These are phyloP conservation scores for Graphilbum ipis-grandicollis DNA, from an alignment of 2,329 filamentous ascomycete genomes.

Conservation along the genomic window DNA sequence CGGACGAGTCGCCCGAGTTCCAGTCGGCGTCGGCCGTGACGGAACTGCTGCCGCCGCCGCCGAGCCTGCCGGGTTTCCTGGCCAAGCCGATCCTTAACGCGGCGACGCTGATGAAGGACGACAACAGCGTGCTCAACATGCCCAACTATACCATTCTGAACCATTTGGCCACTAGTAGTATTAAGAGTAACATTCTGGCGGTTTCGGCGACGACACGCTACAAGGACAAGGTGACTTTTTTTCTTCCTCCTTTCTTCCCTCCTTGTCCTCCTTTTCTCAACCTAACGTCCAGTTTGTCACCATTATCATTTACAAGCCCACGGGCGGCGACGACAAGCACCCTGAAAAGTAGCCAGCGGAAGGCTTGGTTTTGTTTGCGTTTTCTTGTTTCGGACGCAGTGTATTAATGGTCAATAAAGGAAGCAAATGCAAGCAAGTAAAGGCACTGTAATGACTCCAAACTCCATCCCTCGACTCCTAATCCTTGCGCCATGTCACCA, in stretches of 20 bases:
- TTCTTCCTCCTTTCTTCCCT: neutral
- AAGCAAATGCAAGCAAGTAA: no score
- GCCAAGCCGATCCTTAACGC: constrained; percentile 91
- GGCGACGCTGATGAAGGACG: constrained; percentile 83
- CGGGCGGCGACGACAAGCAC: constrained; percentile 33
- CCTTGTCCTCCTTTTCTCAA: neutral
- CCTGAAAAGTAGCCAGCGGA: no score
- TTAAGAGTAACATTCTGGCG: constrained; percentile 88
- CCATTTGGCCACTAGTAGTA: constrained; percentile 91
- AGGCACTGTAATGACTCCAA: no score
- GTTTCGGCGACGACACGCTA: constrained; percentile 96
- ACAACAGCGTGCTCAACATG: constrained; percentile 92
- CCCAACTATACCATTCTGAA: constrained; percentile 96
- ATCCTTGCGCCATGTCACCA: constrained; percentile 57
- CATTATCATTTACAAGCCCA: constrained; percentile 93
- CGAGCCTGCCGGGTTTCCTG: constrained; percentile 74
- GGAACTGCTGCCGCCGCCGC: constrained; percentile 66
- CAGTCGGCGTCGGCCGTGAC: constrained; percentile 59
- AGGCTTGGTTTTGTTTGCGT: no score
- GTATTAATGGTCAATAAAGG: no score
- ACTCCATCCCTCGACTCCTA: constrained; percentile 11
- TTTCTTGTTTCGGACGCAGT: no score
- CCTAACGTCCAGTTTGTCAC: constrained; percentile 66
- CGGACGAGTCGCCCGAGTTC: constrained; percentile 61
- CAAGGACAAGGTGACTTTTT: constrained; percentile 60